These are phyloP conservation scores for Discostella stelligeroides DNA, from an alignment of 108 stramenopile species.

Conservation along the genomic window DNA sequence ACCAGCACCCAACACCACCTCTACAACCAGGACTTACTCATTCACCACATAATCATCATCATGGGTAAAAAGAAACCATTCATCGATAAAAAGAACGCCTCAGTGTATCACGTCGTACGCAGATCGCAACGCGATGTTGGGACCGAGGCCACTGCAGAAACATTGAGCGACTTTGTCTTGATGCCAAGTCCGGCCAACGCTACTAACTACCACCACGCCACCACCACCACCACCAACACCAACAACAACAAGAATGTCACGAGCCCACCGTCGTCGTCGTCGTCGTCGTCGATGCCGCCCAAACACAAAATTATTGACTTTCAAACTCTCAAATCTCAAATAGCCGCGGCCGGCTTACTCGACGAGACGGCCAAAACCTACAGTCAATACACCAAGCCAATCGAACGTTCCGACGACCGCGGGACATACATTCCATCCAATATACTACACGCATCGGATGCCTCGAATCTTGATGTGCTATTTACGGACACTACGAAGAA, in stretches of 20 bases:
- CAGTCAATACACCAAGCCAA: constrained; percentile 86
- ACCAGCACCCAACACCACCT: too few species aligned
- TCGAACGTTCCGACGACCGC: constrained; percentile 66
- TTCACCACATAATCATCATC: too few species aligned
- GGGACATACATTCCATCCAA: constrained; percentile 42
- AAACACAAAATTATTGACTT: constrained; percentile 10
- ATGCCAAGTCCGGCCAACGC: constrained; percentile 60
- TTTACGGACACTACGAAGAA: constrained; percentile 51
- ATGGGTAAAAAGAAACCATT: constrained; percentile 93
- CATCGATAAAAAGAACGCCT: constrained; percentile 88
- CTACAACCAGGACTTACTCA: too few species aligned
- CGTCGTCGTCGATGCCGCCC: background rate
- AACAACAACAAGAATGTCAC: constrained; percentile 1
- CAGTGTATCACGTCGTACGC: constrained; percentile 79
- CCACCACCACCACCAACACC: background rate
- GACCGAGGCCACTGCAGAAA: constrained; percentile 51
- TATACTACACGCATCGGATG: constrained; percentile 21
- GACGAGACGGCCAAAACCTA: constrained; percentile 88
- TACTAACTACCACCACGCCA: background rate
- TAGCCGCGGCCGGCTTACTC: constrained; percentile 58
- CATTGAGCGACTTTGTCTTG: constrained; percentile 63
- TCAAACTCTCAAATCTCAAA: constrained; percentile 16
- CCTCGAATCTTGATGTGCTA: constrained; percentile 4
- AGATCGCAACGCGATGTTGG: constrained; percentile 88
- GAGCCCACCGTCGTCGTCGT: too few species aligned